These are phyloP conservation scores for Metschnikowia matae DNA, from an alignment of 805 yeast genomes.

Conservation along the genomic window DNA sequence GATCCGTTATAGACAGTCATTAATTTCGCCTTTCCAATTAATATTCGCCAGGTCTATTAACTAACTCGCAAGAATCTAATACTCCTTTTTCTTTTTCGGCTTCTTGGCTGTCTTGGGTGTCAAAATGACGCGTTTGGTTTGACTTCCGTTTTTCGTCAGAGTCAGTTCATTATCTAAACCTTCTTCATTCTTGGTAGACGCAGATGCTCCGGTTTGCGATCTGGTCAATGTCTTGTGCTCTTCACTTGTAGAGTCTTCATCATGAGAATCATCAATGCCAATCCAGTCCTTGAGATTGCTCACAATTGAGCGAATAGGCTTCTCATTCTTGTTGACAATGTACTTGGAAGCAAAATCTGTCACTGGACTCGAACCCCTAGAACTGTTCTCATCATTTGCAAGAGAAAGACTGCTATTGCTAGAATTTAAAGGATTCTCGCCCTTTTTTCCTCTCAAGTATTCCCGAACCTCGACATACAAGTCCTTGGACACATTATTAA, in stretches of 20 bases:
- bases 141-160: neutral
- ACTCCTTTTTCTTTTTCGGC: neutral
- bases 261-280: conserved; percentile 28
- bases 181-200: neutral
- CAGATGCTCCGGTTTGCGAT: neutral
- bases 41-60: conserved; percentile 7
- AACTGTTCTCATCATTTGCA: conserved; percentile 28
- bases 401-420: conserved; percentile 16
- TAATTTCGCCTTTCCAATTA: conserved; percentile 1
- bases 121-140: neutral
- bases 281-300: conserved; percentile 44
- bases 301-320: conserved; percentile 28
- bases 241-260: conserved; percentile 25
- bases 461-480: conserved; percentile 82
- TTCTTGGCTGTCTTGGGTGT: conserved; percentile 5
- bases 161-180: neutral
- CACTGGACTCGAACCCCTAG: conserved; percentile 48
- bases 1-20: neutral
- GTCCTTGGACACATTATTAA: conserved; percentile 74
- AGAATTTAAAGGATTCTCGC: conserved; percentile 19
- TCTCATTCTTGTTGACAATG: conserved; percentile 50
- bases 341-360: conserved; percentile 63
- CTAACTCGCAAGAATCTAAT: neutral
- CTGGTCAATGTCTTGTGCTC: conserved; percentile 13
- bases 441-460: conserved; percentile 50